Conservation (phyloP, 2,329 filamentous ascomycete genomes). For the Fusarium cyanostomum region DNA sequence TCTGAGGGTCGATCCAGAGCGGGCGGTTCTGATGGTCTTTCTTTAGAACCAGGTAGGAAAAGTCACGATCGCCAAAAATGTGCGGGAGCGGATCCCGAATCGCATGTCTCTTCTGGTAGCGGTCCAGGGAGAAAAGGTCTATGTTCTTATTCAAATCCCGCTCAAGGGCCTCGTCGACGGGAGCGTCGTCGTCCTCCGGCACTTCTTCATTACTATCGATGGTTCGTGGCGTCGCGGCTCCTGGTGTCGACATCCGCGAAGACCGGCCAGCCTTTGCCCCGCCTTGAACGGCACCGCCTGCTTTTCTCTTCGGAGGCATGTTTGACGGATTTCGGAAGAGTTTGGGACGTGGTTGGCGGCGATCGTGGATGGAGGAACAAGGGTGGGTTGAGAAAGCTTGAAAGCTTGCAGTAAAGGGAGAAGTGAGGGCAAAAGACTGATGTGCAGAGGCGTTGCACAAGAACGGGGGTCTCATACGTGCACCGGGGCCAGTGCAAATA, state of each 20-base stretch:
- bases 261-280: conserved; percentile 64
- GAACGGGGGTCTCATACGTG: too few species aligned
- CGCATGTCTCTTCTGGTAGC: conserved; percentile 58
- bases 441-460: conserved; percentile 13
- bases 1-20: conserved; percentile 90
- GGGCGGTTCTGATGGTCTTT: conserved; percentile 89
- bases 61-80: conserved; percentile 69
- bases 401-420: not conserved
- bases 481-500: too few species aligned
- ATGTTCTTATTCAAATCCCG: conserved; percentile 67
- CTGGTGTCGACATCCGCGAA: conserved; percentile 68
- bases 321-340: conserved; percentile 30
- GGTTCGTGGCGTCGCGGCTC: conserved; percentile 67
- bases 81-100: conserved; percentile 57
- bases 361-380: conserved; percentile 12
- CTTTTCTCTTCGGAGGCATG: conserved; percentile 80
- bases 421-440: not conserved
- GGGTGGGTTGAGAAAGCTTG: not conserved
- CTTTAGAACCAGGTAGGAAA: conserved; percentile 84
- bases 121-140: conserved; percentile 66
- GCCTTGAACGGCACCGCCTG: conserved; percentile 57
- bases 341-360: conserved; percentile 4
- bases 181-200: conserved; percentile 57
- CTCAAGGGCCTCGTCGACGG: conserved; percentile 62
- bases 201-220: conserved; percentile 63